These are phyloP conservation scores for Beauveria scarabaeidicola DNA, from an alignment of 2,329 filamentous ascomycete genomes.

Conservation along the genomic window DNA sequence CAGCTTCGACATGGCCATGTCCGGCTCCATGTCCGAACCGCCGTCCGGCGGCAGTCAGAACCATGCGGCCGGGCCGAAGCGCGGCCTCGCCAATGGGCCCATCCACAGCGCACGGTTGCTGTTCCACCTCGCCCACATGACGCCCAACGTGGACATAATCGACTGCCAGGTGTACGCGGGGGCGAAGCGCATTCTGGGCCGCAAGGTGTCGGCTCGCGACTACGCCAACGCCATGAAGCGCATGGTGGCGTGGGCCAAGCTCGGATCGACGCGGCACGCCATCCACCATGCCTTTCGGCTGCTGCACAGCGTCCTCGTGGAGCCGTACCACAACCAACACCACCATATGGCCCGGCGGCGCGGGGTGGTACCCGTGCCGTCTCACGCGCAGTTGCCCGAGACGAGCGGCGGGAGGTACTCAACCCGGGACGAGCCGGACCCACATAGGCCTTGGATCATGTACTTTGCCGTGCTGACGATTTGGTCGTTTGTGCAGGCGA, in stretches of 20 bases:
- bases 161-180: conserved; percentile 87
- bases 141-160: conserved; percentile 78
- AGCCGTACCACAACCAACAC: conserved; percentile 30
- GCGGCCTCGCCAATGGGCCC: conserved; percentile 45
- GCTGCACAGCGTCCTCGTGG: conserved; percentile 63
- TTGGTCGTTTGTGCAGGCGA: conserved; percentile 77
- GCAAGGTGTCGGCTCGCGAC: conserved; percentile 69
- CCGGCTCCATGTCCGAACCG: conserved; percentile 27
- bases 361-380: background rate
- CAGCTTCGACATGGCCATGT: conserved; percentile 67
- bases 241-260: conserved; percentile 73
- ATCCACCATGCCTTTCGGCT: conserved; percentile 80
- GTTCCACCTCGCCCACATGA: conserved; percentile 82
- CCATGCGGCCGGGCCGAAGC: conserved; percentile 32
- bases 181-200: conserved; percentile 65
- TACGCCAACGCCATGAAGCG: conserved; percentile 62
- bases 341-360: conserved; percentile 8
- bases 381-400: background rate
- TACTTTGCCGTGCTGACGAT: conserved; percentile 81
- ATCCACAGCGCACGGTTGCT: conserved; percentile 74
- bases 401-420: conserved; percentile 44
- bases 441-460: conserved; percentile 83
- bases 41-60: background rate
- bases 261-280: conserved; percentile 67
- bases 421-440: conserved; percentile 67